Evolutionary conservation across 2,329 filamentous ascomycete species (phyloP).

Genomic region (Geosmithia morbida): DNA sequence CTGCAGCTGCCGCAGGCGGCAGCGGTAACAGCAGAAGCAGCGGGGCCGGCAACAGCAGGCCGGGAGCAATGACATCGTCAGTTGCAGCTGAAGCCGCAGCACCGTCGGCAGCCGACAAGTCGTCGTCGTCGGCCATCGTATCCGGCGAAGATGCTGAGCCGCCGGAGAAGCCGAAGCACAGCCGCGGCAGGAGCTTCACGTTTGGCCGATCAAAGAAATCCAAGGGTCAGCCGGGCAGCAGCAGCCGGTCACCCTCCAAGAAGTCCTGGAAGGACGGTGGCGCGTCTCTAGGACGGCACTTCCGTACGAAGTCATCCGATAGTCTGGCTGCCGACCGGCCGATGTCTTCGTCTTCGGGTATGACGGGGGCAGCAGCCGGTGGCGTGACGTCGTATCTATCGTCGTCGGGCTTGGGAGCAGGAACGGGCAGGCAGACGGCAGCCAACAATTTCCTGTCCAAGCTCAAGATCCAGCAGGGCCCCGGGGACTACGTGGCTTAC

Average conservation of each 20-base stretch:
- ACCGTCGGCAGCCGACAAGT: neutral
- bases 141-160: neutral
- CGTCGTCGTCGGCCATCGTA: too few species aligned
- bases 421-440: neutral
- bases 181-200: constrained; percentile 49
- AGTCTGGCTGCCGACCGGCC: constrained; percentile 47
- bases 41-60: constrained; percentile 9
- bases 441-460: constrained; percentile 44
- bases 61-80: neutral
- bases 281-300: constrained; percentile 39
- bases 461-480: constrained; percentile 59
- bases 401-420: too few species aligned
- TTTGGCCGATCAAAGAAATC: constrained; percentile 48
- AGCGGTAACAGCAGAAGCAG: constrained; percentile 23
- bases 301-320: constrained; percentile 59
- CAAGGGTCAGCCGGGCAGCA: neutral
- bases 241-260: constrained; percentile 55
- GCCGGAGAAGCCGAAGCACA: constrained; percentile 33
- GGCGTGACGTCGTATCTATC: neutral
- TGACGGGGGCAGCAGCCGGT: too few species aligned
- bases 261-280: constrained; percentile 53
- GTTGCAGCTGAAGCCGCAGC: constrained; percentile 19
- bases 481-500: constrained; percentile 77
- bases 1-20: constrained; percentile 28
- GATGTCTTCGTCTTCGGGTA: constrained; percentile 23